Base-by-base conservation (phyloP, 768 basidiomycete species). In the Agrocybe pediades region DNA sequence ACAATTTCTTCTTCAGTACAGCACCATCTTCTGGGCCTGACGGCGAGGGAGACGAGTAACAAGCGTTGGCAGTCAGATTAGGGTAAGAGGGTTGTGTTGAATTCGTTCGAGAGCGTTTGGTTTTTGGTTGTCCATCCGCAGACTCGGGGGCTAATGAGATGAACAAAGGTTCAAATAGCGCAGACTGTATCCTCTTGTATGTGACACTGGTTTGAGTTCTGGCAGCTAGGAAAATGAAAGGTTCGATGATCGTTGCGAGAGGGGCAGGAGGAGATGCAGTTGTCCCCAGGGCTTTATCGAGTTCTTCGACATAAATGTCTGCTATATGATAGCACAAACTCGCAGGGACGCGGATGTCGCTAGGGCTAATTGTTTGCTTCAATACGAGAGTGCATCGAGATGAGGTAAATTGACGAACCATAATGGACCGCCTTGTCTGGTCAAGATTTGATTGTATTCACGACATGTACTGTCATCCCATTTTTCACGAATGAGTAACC, bases 231-330 rank as follows among this genome's bases (percentile, higher is more conserved):
- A 62, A 62, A 62, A 90, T 73, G 74, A 94, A 93, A 6, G 95
- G 96, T 21, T 63, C 54, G 41, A 78, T 58, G n/a, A 76, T 59
- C 8, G 53, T 43, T 2, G 63, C 61, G 16, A 78, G 64, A 26
- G 74, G 72, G 2, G 73, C 70, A 15, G 81, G 69, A 15, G 86
- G 71, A 0, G 73, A 77, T 15, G 80, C 75, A 1, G 67, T 58
- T 36, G 62, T 64, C 23, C 55, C 71, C 25, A 84, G 62, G 2
- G 74, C 83, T 64, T 84, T 93, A 64, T 97, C 84, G 29, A 99
- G 80, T 66, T 98, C 96, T 59, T 92, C 88, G 13, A 95, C 67
- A 67, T 92, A 97, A 43, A 98, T 84, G 66, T 99, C 96, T 13
- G 87, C 80, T 17, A 98, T 70, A 68, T 99, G 96, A 64, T 87